Conservation (phyloP, 495 filamentous ascomycete genomes). For the Evernia prunastri region DNA sequence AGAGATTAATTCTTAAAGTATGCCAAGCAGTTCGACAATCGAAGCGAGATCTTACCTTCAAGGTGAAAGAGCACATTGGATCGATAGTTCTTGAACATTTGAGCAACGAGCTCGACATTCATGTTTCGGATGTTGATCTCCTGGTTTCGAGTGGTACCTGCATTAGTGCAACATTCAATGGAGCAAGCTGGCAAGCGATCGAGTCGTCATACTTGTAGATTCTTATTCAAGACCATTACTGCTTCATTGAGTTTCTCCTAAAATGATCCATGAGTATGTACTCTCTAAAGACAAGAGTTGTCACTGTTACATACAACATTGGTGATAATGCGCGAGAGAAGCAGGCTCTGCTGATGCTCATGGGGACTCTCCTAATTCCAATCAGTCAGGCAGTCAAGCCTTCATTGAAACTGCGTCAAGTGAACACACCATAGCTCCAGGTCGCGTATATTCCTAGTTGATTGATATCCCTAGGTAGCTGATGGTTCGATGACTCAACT, state of each 20-base stretch:
- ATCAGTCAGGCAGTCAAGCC: neutral
- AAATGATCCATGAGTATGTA: neutral
- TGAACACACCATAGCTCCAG: slow-evolving; percentile 9
- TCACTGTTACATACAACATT: slow-evolving; percentile 67
- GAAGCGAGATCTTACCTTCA: slow-evolving; percentile 58
- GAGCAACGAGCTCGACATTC: slow-evolving; percentile 94
- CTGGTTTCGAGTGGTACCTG: slow-evolving; percentile 38
- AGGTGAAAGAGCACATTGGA: slow-evolving; percentile 96
- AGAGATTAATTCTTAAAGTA: neutral
- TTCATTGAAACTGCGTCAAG: neutral
- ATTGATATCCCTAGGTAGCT: no score
- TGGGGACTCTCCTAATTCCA: slow-evolving; percentile 79
- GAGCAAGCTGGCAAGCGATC: neutral
- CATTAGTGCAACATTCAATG: slow-evolving; percentile 16
- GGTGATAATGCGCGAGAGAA: slow-evolving; percentile 91
- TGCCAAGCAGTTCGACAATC: neutral
- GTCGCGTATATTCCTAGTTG: neutral
- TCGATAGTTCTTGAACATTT: slow-evolving; percentile 99
- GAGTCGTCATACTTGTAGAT: slow-evolving; percentile 60
- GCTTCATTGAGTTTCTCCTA: slow-evolving; percentile 98
- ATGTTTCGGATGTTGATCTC: slow-evolving; percentile 98
- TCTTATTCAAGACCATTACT: slow-evolving; percentile 84
- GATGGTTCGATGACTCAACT: no score
- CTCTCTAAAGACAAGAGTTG: neutral
- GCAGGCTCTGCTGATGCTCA: slow-evolving; percentile 90